Percentiles rank a stretch among this genome's conserved stretches.
phyloP scores from a whole-genome alignment of 768 basidiomycete species.

The Pulveroboletus sp. region DNA sequence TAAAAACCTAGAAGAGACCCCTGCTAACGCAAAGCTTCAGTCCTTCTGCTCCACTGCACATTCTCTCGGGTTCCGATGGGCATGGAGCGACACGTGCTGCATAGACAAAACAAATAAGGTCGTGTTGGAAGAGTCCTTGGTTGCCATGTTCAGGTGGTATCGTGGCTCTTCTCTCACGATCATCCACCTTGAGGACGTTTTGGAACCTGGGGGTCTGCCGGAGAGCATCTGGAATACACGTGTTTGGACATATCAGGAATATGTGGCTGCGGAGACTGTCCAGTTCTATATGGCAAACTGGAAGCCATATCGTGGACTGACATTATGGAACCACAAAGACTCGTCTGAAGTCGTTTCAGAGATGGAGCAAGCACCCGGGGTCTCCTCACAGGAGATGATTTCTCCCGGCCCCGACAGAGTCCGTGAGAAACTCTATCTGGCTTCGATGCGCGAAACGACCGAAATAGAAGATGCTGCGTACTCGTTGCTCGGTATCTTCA shows the following conservation, averaged over 20 bases:
- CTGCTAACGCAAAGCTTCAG: constrained; percentile 4
- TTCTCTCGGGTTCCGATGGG: constrained; percentile 11
- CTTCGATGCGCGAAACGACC: constrained; percentile 8
- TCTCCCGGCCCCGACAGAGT: constrained; percentile 8
- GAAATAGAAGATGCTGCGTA: constrained; percentile 10
- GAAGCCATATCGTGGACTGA: constrained; percentile 6
- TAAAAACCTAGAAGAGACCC: constrained; percentile 1
- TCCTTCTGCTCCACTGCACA: constrained; percentile 1
- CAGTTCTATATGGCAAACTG: constrained; percentile 12
- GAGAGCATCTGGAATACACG: constrained; percentile 11
- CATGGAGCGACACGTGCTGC: constrained; percentile 16
- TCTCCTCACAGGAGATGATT: constrained; percentile 3
- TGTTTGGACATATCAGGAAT: constrained; percentile 1
- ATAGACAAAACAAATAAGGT: background rate
- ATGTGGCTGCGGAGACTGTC: constrained; percentile 5
- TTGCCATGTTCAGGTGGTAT: constrained; percentile 15
- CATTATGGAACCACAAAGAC: background rate
- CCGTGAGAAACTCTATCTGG: constrained; percentile 18
- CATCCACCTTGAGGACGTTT: constrained; percentile 9
- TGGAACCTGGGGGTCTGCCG: background rate
- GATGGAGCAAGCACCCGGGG: background rate
- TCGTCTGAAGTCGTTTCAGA: background rate
- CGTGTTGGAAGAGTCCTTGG: constrained; percentile 12
- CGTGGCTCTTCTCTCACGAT: constrained; percentile 5
- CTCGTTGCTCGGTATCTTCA: constrained; percentile 15